Base-by-base conservation (phyloP, 768 basidiomycete genomes). In the Tulasnella calospora region DNA sequence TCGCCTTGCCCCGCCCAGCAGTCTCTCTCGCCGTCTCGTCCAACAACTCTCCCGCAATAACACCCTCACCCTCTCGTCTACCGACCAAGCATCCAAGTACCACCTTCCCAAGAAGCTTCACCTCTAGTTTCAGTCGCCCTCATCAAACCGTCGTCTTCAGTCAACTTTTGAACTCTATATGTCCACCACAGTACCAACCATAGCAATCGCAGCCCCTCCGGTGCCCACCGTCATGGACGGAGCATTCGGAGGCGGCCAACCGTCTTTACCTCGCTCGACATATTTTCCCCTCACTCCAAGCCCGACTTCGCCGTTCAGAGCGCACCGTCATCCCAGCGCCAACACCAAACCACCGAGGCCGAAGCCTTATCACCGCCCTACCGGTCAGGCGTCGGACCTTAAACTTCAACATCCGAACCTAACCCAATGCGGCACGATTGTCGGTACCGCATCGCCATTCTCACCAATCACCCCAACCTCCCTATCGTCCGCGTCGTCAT, bases 291-390 rank as follows among this genome's bases (percentile, higher is more conserved):
- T 78, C 2, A 78, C 77, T 27, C 77, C 77, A 27, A 71, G 69
- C 21, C 77, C 69, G 30, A 71, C 41, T 23, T 73, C 69, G 67
- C 69, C 77, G 41, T 76, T 76, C 57, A 71, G 77, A 38, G 71
- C 77, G 21, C 77, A 71, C 44, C 77, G 77, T n/a, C 44, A 41
- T 27, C 61, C 73, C 33, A 23, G 51, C 40, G 33, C 46, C 47
- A 75, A 36, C 47, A 36, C 15, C 38, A 55, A 35, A 47, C 51
- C 73, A 35, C 19, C 75, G 47, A 71, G 77, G 19, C 77, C 41
- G 27, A 78, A 78, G 77, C 77, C 77, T 71, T 78, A 78, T 78
- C 77, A 78, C 70, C 77, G 77, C 69, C 44, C 77, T 70, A 44
- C 13, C 44, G 13, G 41, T 23, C 55, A 27, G 33, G 44, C 17